A percentile compares a stretch with the other conserved stretches of the same genome.
Evolutionary conservation across 1,139 yeast genomes (phyloP).

Genomic region (Lodderomyces elongisporus): DNA sequence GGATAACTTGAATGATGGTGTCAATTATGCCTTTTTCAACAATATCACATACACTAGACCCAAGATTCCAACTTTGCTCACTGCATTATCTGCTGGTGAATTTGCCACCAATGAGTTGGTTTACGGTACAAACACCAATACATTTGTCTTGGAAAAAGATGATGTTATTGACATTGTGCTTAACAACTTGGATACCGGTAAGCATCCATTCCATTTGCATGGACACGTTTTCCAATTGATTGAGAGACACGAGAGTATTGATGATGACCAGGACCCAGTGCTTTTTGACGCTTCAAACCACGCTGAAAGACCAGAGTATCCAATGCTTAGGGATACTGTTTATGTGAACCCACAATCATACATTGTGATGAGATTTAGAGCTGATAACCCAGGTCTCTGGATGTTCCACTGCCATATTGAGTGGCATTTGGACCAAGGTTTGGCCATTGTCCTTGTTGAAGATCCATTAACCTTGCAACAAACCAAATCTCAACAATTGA

Average conservation of each 20-base stretch:
- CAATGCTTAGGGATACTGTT: slow-evolving; percentile 63
- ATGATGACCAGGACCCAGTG: slow-evolving; percentile 50
- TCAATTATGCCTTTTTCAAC: slow-evolving; percentile 73
- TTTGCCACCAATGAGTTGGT: slow-evolving; percentile 45
- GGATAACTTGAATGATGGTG: slow-evolving; percentile 69
- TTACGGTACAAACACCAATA: slow-evolving; percentile 65
- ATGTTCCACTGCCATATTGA: slow-evolving; percentile 92
- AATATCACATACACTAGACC: slow-evolving; percentile 59
- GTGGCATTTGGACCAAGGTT: slow-evolving; percentile 90
- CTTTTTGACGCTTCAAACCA: slow-evolving; percentile 46
- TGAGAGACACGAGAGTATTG: slow-evolving; percentile 50
- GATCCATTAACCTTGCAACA: slow-evolving; percentile 57
- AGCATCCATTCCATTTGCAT: slow-evolving; percentile 91
- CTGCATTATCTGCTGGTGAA: slow-evolving; percentile 49
- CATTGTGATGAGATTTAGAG: slow-evolving; percentile 60
- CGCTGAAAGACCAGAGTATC: slow-evolving; percentile 53
- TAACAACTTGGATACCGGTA: slow-evolving; percentile 75
- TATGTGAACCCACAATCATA: slow-evolving; percentile 62
- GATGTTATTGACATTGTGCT: slow-evolving; percentile 68
- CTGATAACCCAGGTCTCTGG: slow-evolving; percentile 91
- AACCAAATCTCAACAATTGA: slow-evolving; percentile 30
- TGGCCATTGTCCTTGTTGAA: slow-evolving; percentile 67
- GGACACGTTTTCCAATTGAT: slow-evolving; percentile 80
- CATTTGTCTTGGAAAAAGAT: slow-evolving; percentile 54
- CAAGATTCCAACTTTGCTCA: slow-evolving; percentile 59